A percentile compares a stretch with the other conserved stretches of the same genome.
Conservation (phyloP, 2,329 filamentous ascomycete species). For the Aspergillus sp. region DNA sequence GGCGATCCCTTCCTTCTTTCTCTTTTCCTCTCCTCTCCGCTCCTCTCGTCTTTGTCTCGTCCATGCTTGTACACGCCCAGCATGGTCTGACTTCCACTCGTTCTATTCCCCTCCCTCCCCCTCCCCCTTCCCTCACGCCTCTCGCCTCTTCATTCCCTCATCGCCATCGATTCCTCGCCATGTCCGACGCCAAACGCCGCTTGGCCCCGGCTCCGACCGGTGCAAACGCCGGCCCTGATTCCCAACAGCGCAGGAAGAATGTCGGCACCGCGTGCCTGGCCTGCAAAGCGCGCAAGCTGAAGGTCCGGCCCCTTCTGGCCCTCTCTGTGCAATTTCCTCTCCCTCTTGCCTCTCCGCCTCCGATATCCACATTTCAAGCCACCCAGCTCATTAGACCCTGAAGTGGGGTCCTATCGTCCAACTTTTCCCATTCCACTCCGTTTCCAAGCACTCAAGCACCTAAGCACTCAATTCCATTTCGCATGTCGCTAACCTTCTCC, state of each 20-base stretch:
- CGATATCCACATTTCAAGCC: not conserved
- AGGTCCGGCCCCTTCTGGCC: constrained; percentile 13
- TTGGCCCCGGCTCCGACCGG: constrained; percentile 17
- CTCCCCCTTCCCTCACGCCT: too few relatives aligned
- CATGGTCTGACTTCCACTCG: constrained; percentile 11
- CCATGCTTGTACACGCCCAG: too few relatives aligned
- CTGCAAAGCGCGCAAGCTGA: constrained; percentile 28
- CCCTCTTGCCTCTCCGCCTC: not conserved
- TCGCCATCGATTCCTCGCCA: not conserved
- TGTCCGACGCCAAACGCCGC: constrained; percentile 18
- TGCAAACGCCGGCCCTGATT: constrained; percentile 10
- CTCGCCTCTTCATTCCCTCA: not conserved
- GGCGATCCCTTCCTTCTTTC: not conserved
- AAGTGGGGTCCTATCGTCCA: not conserved
- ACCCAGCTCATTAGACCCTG: not conserved
- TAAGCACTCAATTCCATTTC: too few relatives aligned
- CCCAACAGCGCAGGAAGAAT: constrained; percentile 21
- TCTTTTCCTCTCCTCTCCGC: not conserved
- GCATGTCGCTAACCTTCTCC: not conserved
- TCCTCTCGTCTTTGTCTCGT: not conserved
- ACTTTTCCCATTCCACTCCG: too few relatives aligned
- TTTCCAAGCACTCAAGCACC: too few relatives aligned
- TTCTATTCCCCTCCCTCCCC: not conserved
- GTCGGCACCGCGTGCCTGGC: constrained; percentile 23
- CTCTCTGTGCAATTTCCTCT: too few relatives aligned